Evolutionary conservation across 2,329 filamentous ascomycete species (phyloP).

Genomic region (Microdochium bolleyi): DNA sequence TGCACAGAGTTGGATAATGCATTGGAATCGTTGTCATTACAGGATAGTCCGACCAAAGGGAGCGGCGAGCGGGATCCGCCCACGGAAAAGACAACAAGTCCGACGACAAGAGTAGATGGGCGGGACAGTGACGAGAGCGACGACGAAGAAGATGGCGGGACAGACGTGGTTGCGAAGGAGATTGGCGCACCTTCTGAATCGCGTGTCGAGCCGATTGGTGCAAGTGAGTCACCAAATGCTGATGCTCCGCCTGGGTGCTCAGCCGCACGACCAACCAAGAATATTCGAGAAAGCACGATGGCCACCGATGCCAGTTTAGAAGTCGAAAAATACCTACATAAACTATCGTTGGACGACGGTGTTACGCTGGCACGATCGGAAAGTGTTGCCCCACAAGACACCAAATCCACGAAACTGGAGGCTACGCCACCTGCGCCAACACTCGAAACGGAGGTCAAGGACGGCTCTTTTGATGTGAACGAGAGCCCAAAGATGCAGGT

Average conservation of each 20-base stretch:
- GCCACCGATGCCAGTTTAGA: background rate
- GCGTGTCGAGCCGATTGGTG: background rate
- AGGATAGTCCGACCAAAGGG: background rate
- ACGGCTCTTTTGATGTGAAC: background rate
- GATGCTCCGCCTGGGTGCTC: background rate
- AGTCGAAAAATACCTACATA: background rate
- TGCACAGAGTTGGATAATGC: background rate
- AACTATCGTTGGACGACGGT: background rate
- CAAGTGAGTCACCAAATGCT: background rate
- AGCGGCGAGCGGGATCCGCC: background rate
- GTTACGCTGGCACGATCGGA: background rate
- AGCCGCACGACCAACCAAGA: background rate
- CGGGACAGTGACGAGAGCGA: background rate
- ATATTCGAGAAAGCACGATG: background rate
- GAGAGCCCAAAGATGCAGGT: conserved; percentile 4
- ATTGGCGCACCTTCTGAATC: background rate
- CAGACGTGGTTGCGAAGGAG: background rate
- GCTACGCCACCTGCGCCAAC: background rate
- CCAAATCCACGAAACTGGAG: background rate
- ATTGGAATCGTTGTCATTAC: background rate
- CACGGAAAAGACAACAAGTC: background rate
- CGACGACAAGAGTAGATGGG: background rate
- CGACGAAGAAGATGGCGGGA: background rate
- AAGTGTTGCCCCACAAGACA: background rate
- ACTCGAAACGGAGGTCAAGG: background rate